Conservation (phyloP, 257 asterid species). For the Paraleonurus japonicus region DNA sequence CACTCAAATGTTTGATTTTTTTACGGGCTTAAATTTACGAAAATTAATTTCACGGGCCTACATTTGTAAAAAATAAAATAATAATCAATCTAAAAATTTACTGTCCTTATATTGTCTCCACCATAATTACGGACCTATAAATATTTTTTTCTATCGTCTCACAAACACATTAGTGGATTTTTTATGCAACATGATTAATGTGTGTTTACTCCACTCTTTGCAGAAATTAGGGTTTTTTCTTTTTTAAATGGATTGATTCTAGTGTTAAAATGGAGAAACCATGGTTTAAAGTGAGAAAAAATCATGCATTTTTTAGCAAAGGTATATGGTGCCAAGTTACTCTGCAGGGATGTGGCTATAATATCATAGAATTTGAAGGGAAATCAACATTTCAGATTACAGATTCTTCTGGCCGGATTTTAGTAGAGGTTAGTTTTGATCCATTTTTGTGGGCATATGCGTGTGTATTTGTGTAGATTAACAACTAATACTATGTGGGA, state of each 20-base stretch:
- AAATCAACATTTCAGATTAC: constrained; percentile 48
- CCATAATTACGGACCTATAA: no score
- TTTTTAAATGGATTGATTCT: constrained; percentile 14
- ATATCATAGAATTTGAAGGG: constrained; percentile 41
- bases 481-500: no score
- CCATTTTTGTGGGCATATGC: background rate
- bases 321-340: constrained; percentile 37
- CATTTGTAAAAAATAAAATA: no score
- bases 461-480: no score
- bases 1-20: no score
- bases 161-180: background rate
- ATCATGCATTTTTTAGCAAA: constrained; percentile 26
- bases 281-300: constrained; percentile 53
- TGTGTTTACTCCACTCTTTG: background rate
- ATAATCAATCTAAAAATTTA: no score
- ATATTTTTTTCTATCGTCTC: no score
- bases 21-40: no score
- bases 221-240: constrained; percentile 50
- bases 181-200: background rate
- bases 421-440: constrained; percentile 48
- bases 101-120: no score
- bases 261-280: constrained; percentile 29
- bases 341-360: constrained; percentile 36
- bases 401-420: constrained; percentile 39
- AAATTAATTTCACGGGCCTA: no score